A percentile compares a stretch with the other conserved stretches of the same genome.
Conservation (phyloP, 768 basidiomycete genomes). For the Hydnomerulius pinastri region DNA sequence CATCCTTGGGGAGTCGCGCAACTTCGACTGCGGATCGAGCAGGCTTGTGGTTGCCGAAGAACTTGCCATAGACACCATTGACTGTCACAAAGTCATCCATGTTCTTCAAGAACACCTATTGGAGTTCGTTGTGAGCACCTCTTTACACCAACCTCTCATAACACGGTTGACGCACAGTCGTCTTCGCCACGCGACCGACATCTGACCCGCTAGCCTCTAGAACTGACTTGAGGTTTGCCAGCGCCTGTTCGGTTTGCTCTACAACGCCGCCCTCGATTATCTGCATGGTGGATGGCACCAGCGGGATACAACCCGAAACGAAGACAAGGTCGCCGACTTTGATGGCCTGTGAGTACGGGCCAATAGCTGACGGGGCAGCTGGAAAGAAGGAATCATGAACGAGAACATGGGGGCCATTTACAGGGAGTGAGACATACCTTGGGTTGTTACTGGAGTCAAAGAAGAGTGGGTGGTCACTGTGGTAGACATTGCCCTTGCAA, state of each 20-base stretch:
- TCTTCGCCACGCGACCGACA: conserved; percentile 84
- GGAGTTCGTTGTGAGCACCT: not conserved
- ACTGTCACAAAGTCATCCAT: conserved; percentile 89
- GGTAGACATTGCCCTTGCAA: conserved; percentile 25
- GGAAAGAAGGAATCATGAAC: conserved; percentile 4
- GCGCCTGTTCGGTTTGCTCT: conserved; percentile 78
- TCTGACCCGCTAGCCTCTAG: conserved; percentile 82
- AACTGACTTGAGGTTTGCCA: conserved; percentile 84
- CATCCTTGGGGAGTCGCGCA: conserved; percentile 84
- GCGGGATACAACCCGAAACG: conserved; percentile 85
- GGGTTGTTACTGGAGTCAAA: conserved; percentile 37
- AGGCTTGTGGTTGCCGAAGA: conserved; percentile 91
- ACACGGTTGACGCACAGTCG: conserved; percentile 64
- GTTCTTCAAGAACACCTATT: conserved; percentile 85
- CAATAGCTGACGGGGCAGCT: conserved; percentile 81
- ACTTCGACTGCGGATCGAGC: conserved; percentile 93
- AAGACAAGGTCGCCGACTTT: conserved; percentile 85
- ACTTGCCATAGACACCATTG: conserved; percentile 78
- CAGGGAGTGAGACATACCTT: conserved; percentile 16
- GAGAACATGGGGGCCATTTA: not conserved
- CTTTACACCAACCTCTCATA: not conserved
- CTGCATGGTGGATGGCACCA: conserved; percentile 71
- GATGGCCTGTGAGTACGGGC: conserved; percentile 89
- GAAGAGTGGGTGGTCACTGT: conserved; percentile 37
- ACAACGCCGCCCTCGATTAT: conserved; percentile 76